phyloP scores from a whole-genome alignment of 1,139 yeast species.

The Entelexis sorbosivorans region DNA sequence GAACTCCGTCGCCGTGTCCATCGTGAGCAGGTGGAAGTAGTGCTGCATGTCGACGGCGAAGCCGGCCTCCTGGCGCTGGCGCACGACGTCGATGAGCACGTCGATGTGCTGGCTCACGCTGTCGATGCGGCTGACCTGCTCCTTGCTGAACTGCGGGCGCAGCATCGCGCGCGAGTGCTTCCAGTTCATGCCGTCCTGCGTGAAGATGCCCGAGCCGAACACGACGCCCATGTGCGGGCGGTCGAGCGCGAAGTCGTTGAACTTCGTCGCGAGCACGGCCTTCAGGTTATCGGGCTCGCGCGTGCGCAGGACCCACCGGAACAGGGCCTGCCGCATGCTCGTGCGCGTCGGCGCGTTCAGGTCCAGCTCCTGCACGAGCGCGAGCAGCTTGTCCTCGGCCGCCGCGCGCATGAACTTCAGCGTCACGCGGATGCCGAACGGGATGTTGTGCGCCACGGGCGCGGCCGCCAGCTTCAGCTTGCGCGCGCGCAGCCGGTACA shows the following conservation, averaged over 20 bases:
- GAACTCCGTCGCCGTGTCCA: slow-evolving; percentile 51
- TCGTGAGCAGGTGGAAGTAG: slow-evolving; percentile 41
- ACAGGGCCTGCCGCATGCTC: slow-evolving; percentile 6
- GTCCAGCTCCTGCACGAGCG: not conserved
- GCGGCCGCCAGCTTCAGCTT: slow-evolving; percentile 4
- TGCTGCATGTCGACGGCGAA: slow-evolving; percentile 39
- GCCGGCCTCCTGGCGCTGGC: slow-evolving; percentile 20
- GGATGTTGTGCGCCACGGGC: not conserved
- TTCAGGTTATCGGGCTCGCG: slow-evolving; percentile 40
- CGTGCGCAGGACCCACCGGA: slow-evolving; percentile 29
- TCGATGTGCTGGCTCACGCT: slow-evolving; percentile 41
- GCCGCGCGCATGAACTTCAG: not conserved
- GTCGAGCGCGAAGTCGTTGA: slow-evolving; percentile 43
- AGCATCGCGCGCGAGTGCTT: slow-evolving; percentile 47
- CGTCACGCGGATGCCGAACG: slow-evolving; percentile 18
- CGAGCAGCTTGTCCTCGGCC: slow-evolving; percentile 7
- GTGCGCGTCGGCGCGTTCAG: slow-evolving; percentile 4
- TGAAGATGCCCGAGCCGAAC: slow-evolving; percentile 48
- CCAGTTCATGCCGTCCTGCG: slow-evolving; percentile 48
- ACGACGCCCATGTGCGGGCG: slow-evolving; percentile 37
- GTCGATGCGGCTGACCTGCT: slow-evolving; percentile 42
- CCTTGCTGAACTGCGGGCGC: slow-evolving; percentile 48
- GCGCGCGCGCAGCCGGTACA: slow-evolving; percentile 11
- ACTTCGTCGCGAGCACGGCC: slow-evolving; percentile 33
- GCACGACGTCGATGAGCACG: slow-evolving; percentile 28